Conservation (phyloP, 345 rosid species). For the Salix brachista region DNA sequence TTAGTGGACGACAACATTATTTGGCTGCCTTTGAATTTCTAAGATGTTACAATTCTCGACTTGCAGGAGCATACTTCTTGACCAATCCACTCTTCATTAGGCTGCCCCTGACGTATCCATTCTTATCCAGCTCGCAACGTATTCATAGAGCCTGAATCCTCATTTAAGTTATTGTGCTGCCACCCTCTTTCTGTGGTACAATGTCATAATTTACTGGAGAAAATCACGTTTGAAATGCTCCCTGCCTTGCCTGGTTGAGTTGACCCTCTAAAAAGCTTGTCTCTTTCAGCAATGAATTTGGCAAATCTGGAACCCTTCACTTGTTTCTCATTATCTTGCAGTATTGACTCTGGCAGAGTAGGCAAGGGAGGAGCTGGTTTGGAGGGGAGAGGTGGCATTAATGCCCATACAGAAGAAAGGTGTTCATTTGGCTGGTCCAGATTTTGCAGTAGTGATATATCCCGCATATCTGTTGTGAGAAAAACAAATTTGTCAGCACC, state of each 20-base stretch:
- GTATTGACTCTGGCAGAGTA: conserved; percentile 33
- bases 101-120: neutral
- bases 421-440: conserved; percentile 63
- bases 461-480: conserved; percentile 47
- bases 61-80: neutral
- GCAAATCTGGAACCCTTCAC: conserved; percentile 75
- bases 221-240: conserved; percentile 29
- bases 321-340: conserved; percentile 42
- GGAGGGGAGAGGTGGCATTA: conserved; percentile 67
- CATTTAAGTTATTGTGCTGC: no score
- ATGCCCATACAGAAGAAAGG: conserved; percentile 74
- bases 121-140: neutral
- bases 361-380: conserved; percentile 45
- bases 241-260: conserved; percentile 21
- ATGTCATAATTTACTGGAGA: conserved; percentile 69
- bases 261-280: conserved; percentile 38
- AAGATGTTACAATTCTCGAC: no score
- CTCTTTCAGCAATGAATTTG: conserved; percentile 63
- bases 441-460: conserved; percentile 43
- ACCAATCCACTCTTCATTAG: neutral
- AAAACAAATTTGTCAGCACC: conserved; percentile 1
- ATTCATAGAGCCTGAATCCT: no score
- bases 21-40: no score
- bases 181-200: neutral
- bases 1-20: no score